Base-by-base conservation (phyloP, 2,329 filamentous ascomycete genomes). In the Fusarium temperatum region DNA sequence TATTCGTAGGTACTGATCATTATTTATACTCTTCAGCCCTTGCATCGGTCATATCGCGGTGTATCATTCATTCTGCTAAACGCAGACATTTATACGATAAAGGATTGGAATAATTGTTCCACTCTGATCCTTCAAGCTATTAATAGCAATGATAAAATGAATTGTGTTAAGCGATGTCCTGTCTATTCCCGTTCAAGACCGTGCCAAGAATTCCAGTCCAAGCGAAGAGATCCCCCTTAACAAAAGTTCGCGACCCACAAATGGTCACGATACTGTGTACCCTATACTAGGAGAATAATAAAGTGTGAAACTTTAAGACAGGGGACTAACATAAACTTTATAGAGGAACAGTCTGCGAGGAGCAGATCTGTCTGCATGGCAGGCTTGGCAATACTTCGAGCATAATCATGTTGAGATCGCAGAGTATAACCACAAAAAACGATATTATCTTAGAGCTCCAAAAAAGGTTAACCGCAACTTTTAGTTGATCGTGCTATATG, bases 11-110 rank as follows among this genome's bases (percentile, higher is more conserved):
- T 4, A 30, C 1, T 30, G 3, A 3, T 17, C 7, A 8, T 20
- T 48, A 48, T 48, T 30, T 17, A 4, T 30, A n/a, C 3, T 30
- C 5, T 8, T 30, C 0, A 3, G 5, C 45, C 13, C 2, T 1
- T n/a, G 26, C 10, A 12, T 30, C 10, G 26, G 45, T 15, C 14
- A 17, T 2, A 12, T 12, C 2, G 14, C 20, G 45, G 20, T 30
- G 5, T 15, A 22, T 28, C 8, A 8, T 24, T 20, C 7, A 17
- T 26, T 26, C 26, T 26, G 28, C 28, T 6, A 18, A 30, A 50
- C 28, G 17, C 28, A 15, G 47, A n/a, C 47, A n/a, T 17, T 50
- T 30, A 50, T 50, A 30, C 47, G 47, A 9, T 13, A 6, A 4
- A n/a, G 20, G 45, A 48, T 48, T 30, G 26, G 0, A 17, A 17